phyloP scores from a whole-genome alignment of 306 rosid genomes.

The Inga laurina region DNA sequence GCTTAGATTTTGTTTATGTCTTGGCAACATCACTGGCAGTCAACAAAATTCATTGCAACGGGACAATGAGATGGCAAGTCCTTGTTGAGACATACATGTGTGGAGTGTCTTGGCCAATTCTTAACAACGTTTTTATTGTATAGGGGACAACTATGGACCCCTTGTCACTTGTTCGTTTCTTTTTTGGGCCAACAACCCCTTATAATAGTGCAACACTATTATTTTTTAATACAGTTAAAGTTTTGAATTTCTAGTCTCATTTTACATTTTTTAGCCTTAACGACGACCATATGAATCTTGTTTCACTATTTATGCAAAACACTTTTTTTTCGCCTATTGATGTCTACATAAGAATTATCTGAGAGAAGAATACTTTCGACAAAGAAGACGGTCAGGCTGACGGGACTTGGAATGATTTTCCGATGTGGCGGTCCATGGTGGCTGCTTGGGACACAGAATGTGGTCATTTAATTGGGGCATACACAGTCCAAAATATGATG shows the following conservation, averaged over 20 bases:
- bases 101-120: background rate
- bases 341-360: no score
- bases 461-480: constrained; percentile 73
- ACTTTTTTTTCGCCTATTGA: no score
- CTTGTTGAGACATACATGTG: background rate
- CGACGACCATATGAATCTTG: no score
- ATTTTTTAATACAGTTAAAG: no score
- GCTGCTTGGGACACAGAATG: constrained; percentile 86
- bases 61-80: background rate
- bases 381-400: constrained; percentile 74
- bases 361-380: constrained; percentile 66
- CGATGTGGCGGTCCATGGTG: constrained; percentile 77
- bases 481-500: constrained; percentile 79
- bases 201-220: no score
- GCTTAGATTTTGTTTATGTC: background rate
- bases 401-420: constrained; percentile 68
- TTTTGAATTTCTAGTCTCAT: no score
- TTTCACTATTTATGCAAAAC: no score
- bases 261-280: no score
- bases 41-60: background rate
- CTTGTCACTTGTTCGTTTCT: background rate
- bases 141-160: background rate
- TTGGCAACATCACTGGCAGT: background rate
- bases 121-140: background rate
- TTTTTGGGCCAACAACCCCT: no score